Conservation (phyloP, 805 yeast species). For the Candida dendrica region DNA sequence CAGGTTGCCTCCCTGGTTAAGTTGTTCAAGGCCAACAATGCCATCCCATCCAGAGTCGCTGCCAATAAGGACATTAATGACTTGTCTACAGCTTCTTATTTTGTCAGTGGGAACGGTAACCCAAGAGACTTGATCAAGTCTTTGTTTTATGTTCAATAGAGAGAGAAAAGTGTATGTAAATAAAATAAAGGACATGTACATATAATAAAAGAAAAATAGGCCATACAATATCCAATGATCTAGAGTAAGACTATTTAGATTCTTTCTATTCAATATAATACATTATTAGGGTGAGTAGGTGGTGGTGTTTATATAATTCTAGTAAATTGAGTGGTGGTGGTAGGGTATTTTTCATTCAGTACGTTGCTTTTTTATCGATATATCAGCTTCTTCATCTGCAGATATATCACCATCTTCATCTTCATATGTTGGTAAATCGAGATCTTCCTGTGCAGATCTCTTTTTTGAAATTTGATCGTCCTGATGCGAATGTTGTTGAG, state of each 20-base stretch:
- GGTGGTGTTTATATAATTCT: no score
- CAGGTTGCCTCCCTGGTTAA: slow-evolving; percentile 38
- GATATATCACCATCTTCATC: slow-evolving; percentile 22
- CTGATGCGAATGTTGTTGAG: background rate
- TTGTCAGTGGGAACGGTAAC: slow-evolving; percentile 60
- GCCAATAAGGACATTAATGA: slow-evolving; percentile 28
- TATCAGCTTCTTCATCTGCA: background rate
- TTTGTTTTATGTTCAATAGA: slow-evolving; percentile 2
- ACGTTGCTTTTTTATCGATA: background rate
- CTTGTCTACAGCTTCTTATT: slow-evolving; percentile 40
- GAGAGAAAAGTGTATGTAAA: background rate
- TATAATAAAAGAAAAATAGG: background rate
- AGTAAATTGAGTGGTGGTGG: no score
- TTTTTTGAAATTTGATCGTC: slow-evolving; percentile 4
- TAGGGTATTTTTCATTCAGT: background rate
- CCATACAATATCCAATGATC: no score
- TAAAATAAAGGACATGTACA: background rate
- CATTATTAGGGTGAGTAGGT: no score
- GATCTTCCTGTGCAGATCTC: slow-evolving; percentile 20
- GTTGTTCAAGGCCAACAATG: slow-evolving; percentile 32
- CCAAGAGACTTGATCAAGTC: slow-evolving; percentile 29
- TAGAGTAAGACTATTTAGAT: no score
- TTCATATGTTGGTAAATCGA: slow-evolving; percentile 31
- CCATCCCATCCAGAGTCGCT: slow-evolving; percentile 12
- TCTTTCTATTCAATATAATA: background rate